These are phyloP conservation scores for Xylariales sp. DNA, from an alignment of 2,329 filamentous ascomycete genomes.

Conservation along the genomic window DNA sequence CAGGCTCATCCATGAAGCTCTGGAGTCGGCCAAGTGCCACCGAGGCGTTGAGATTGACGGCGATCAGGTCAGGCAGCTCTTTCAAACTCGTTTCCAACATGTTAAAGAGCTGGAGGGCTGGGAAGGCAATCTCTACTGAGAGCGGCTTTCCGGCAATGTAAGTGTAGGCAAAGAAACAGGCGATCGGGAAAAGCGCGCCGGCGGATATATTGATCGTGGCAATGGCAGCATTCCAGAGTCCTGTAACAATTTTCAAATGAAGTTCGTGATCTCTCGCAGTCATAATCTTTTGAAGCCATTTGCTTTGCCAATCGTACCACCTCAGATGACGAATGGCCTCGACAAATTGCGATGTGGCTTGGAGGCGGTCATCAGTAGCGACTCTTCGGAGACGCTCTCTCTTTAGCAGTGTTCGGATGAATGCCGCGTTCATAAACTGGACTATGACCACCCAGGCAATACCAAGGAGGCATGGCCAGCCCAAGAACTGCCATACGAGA, in stretches of 20 bases:
- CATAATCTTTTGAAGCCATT: conserved; percentile 69
- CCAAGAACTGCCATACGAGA: conserved; percentile 74
- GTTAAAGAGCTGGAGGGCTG: conserved; percentile 74
- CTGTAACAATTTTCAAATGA: conserved; percentile 58
- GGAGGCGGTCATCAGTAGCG: conserved; percentile 73
- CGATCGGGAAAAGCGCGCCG: conserved; percentile 72
- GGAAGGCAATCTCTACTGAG: conserved; percentile 79
- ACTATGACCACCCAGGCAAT: conserved; percentile 65
- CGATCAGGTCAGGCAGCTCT: conserved; percentile 72
- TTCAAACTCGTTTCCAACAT: conserved; percentile 71
- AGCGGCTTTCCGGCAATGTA: conserved; percentile 63
- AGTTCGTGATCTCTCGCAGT: conserved; percentile 65
- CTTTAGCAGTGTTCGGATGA: conserved; percentile 61
- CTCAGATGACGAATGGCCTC: conserved; percentile 77
- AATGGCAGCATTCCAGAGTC: conserved; percentile 59
- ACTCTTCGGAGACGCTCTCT: conserved; percentile 68
- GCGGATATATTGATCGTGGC: conserved; percentile 66
- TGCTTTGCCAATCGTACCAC: conserved; percentile 79
- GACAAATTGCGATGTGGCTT: conserved; percentile 80
- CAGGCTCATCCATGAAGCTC: conserved; percentile 79
- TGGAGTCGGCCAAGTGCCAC: conserved; percentile 80
- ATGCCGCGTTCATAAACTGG: conserved; percentile 63
- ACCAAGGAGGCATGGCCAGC: conserved; percentile 73
- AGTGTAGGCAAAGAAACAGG: conserved; percentile 79
- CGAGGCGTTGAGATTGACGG: conserved; percentile 73